phyloP scores from a whole-genome alignment of 768 basidiomycete genomes.

The Amanita inopinata region DNA sequence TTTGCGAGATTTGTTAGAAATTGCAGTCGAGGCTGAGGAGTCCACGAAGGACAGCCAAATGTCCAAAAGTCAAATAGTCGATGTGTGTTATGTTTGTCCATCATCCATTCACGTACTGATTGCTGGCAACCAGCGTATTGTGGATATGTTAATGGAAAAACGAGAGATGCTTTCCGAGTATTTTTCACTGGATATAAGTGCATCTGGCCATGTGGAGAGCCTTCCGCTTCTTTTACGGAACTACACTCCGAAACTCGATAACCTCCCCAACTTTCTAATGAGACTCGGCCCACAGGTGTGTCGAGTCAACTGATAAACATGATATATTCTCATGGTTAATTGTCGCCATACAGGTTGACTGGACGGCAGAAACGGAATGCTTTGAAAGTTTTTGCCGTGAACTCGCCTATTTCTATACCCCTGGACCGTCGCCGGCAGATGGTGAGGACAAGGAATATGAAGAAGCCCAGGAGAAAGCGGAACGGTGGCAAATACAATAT shows the following conservation, averaged over 20 bases:
- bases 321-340: not conserved
- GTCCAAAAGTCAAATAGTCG: slow-evolving; percentile 52
- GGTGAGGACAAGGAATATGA: slow-evolving; percentile 20
- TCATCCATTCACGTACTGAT: not conserved
- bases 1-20: slow-evolving; percentile 56
- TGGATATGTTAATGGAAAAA: slow-evolving; percentile 44
- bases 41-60: slow-evolving; percentile 46
- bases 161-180: slow-evolving; percentile 89
- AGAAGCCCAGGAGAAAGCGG: slow-evolving; percentile 42
- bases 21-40: slow-evolving; percentile 69
- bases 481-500: slow-evolving; percentile 85
- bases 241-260: slow-evolving; percentile 86
- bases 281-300: slow-evolving; percentile 83
- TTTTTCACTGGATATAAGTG: slow-evolving; percentile 68
- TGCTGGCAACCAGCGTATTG: slow-evolving; percentile 42
- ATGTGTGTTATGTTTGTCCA: slow-evolving; percentile 33
- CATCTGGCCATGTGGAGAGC: slow-evolving; percentile 57
- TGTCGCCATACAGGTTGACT: slow-evolving; percentile 57
- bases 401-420: slow-evolving; percentile 84
- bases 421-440: slow-evolving; percentile 33
- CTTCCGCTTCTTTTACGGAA: slow-evolving; percentile 79
- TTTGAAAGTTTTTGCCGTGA: slow-evolving; percentile 83
- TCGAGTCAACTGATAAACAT: slow-evolving; percentile 1
- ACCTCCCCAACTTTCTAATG: slow-evolving; percentile 84
- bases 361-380: slow-evolving; percentile 78